phyloP scores from a whole-genome alignment of 805 yeast species.

The Hyphopichia homilentoma region DNA sequence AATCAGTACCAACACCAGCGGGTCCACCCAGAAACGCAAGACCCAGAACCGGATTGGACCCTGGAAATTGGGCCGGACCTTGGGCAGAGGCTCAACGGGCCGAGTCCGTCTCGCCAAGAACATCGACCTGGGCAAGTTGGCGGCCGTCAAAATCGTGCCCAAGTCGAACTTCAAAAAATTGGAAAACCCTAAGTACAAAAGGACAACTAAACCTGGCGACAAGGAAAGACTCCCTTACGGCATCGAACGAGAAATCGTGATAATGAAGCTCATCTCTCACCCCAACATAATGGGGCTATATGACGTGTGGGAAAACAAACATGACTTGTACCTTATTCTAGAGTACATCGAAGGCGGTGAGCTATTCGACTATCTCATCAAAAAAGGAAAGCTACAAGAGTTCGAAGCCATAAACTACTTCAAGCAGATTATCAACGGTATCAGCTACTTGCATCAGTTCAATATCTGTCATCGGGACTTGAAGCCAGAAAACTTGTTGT shows the following conservation, averaged over 20 bases:
- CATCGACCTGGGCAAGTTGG: conserved; percentile 76
- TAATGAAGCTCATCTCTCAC: conserved; percentile 77
- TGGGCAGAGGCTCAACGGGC: conserved; percentile 97
- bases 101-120: conserved; percentile 91
- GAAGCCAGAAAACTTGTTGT: conserved; percentile 73
- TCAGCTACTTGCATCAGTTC: conserved; percentile 78
- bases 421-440: conserved; percentile 79
- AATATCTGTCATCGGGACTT: conserved; percentile 87
- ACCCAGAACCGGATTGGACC: conserved; percentile 76
- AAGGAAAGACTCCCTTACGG: conserved; percentile 68
- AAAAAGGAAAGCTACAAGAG: conserved; percentile 84
- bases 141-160: conserved; percentile 96
- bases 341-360: conserved; percentile 99
- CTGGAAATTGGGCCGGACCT: conserved; percentile 92
- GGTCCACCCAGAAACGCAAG: conserved; percentile 39
- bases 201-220: conserved; percentile 31
- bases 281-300: conserved; percentile 74
- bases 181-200: conserved; percentile 43
- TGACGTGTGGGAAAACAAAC: conserved; percentile 86
- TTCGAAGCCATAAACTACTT: conserved; percentile 87
- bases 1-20: conserved; percentile 40
- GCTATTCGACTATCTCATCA: conserved; percentile 85
- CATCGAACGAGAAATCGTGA: conserved; percentile 81
- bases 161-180: conserved; percentile 62
- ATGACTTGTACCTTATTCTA: conserved; percentile 77